Evolutionary conservation across 1,284 basidiomycete genomes (phyloP), one percentile per base, ranked within the genome.

Genomic region (Sporisorium iseilematis-ciliati): DNA sequence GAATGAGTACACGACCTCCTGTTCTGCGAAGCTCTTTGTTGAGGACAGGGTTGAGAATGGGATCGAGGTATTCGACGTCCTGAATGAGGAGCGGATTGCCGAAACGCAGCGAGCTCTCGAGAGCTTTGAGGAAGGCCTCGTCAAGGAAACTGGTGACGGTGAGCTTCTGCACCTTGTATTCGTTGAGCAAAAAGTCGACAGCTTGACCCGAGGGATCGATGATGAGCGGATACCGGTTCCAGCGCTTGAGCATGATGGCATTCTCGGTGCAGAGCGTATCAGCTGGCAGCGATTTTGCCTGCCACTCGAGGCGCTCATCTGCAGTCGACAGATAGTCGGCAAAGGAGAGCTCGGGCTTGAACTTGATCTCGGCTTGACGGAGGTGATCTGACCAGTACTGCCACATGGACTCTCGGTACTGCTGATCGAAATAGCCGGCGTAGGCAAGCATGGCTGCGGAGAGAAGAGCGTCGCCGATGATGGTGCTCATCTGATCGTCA

Each of bases 151-250:
- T 97, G 0, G 97, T 98, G 69, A 97, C 92, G 0, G 95, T 95
- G 82, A 99, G 95, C 88, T 99, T 99, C 79, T 95, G 91, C 57
- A 95, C 93, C 86, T 91, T 92, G 88, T 96, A 97, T 85, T 97
- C 93, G 82, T 97, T 96, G 76, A 95, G 89, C 61, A 99, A 87
- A 90, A 96, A 99, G 2, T 91, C 89, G 0, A 94, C 95, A 1
- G 97, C 96, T 85, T 99, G 97, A n/a, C 97, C 97, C 0, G 96
- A 98, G 1, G 97, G 97, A 85, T 99, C 97, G 81, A 99, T 95
- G 77, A 99, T 94, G 58, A 99, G 90, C 3, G 97, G 97, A 85
- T 98, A 99, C 18, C 97, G 93, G 84, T 95, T 95, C 90, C 96
- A 98, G 50, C 94, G 91, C 85, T 97, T 95, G 84, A 99, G 90